Percentiles rank a stretch among this genome's conserved stretches.
Conservation (phyloP, 305 asterid species). For the Ilex paraguariensis region DNA sequence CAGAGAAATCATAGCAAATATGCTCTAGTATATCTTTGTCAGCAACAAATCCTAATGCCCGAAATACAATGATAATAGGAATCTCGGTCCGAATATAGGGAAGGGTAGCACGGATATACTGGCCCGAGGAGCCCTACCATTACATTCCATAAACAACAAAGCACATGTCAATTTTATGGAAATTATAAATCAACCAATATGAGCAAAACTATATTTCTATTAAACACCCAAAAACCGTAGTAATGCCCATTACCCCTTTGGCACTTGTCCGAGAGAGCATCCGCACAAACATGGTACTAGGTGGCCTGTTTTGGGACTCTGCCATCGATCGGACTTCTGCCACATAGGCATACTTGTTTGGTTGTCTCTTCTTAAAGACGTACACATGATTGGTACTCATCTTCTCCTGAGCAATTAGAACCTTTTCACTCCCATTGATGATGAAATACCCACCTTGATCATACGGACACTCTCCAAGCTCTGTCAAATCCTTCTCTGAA, state of each 20-base stretch:
- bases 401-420: conserved; percentile 97
- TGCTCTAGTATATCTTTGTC: conserved; percentile 97
- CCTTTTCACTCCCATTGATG: conserved; percentile 97
- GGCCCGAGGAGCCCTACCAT: conserved; percentile 96
- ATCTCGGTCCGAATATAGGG: conserved; percentile 96
- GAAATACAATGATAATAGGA: conserved; percentile 91
- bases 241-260: conserved; percentile 71
- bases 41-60: conserved; percentile 94
- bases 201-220: conserved; percentile 6
- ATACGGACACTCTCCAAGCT: conserved; percentile 96
- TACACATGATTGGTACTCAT: conserved; percentile 99
- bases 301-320: conserved; percentile 89
- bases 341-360: conserved; percentile 94
- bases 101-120: conserved; percentile 93
- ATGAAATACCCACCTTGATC: conserved; percentile 98
- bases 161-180: conserved; percentile 4
- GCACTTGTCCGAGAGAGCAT: conserved; percentile 97
- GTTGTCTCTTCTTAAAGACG: conserved; percentile 95
- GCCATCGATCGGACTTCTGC: conserved; percentile 98
- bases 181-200: conserved; percentile 1
- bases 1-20: conserved; percentile 89
- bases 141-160: not conserved
- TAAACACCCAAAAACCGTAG: not conserved
- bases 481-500: conserved; percentile 96
- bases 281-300: conserved; percentile 96